Evolutionary conservation across 305 asterid species (phyloP).

Genomic region (Fraxinus albicans): DNA sequence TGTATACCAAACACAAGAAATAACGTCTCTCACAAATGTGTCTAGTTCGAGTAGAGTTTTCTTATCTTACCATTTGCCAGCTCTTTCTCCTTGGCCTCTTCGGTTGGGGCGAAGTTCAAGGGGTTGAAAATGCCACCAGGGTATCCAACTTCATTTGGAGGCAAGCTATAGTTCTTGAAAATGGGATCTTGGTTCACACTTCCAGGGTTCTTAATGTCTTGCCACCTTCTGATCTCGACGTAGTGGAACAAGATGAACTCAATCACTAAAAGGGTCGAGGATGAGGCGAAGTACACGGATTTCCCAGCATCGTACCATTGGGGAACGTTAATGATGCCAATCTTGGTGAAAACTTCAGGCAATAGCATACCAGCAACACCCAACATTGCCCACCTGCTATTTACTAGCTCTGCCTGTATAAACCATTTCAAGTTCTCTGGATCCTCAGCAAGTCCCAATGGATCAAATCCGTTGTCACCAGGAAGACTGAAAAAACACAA

Average conservation of each 20-base stretch:
- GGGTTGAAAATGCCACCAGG: slow-evolving; percentile 97
- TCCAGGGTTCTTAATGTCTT: slow-evolving; percentile 96
- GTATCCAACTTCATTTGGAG: slow-evolving; percentile 69
- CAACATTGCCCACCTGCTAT: slow-evolving; percentile 97
- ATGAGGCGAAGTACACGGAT: slow-evolving; percentile 77
- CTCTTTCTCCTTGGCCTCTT: slow-evolving; percentile 91
- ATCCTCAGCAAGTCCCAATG: slow-evolving; percentile 90
- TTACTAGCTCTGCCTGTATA: slow-evolving; percentile 88
- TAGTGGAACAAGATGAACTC: slow-evolving; percentile 96
- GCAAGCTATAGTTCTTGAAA: slow-evolving; percentile 85
- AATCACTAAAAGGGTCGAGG: slow-evolving; percentile 82
- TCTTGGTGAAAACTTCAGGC: slow-evolving; percentile 73
- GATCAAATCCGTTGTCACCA: slow-evolving; percentile 96
- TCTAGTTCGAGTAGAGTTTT: background rate
- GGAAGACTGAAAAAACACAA: slow-evolving; percentile 49
- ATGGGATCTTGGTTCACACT: slow-evolving; percentile 95
- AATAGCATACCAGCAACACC: slow-evolving; percentile 94
- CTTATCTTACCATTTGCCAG: slow-evolving; percentile 67
- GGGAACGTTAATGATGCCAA: slow-evolving; percentile 74
- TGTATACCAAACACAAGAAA: background rate
- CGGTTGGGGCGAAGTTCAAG: slow-evolving; percentile 72
- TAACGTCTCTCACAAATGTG: background rate
- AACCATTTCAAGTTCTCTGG: slow-evolving; percentile 84
- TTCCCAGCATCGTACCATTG: slow-evolving; percentile 95
- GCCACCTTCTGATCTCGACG: slow-evolving; percentile 97